Evolutionary conservation across 129 eudicot species (phyloP), one percentile per base, ranked within the genome.

Genomic region (Chrysanthemum makinoi): DNA sequence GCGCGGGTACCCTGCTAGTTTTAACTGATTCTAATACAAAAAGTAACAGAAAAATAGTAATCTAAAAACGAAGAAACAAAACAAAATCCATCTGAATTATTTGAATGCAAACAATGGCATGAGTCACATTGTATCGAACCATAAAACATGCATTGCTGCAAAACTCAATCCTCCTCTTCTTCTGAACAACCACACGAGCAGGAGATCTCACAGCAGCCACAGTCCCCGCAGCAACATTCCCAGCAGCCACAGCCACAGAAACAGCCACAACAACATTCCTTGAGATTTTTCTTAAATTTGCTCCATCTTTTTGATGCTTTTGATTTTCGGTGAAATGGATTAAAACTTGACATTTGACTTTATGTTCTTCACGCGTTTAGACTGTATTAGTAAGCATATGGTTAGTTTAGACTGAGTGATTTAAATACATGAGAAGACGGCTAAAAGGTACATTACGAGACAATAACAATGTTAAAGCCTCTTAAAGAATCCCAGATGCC

Each of bases 291-390:
- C 73, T 68, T 68, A 28, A 52, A 52, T 1, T 10, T 52, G n/a
- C 73, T 68, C 73, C 73, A 52, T 68, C 62, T 15, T 52, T 28
- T 68, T 6, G 9, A 39, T 68, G 28, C 28, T 1, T 46, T 3
- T n/a, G 73, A 69, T 30, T 15, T 10, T 33, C 65, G 66, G 18
- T 20, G 66, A 62, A 69, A 69, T 47, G 73, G 73, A 33, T 51
- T 69, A 51, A 15, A 53, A 26, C n/a, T 17, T 43, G 61, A 6
- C 62, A 52, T 54, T 7, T 53, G 16, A 2, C 3, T 30, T 20
- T 69, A 8, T 52, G 49, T 30, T 52, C 7, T 49, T 52, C 50
- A 4, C 46, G 2, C 11, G 59, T 17, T 51, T 11, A 69, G 52
- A 14, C 28, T 2, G n/a, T 56, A 69, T 69, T 30, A 18, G 12